Conservation (phyloP, 129 eudicot species). For the Oenanthe sinensis region DNA sequence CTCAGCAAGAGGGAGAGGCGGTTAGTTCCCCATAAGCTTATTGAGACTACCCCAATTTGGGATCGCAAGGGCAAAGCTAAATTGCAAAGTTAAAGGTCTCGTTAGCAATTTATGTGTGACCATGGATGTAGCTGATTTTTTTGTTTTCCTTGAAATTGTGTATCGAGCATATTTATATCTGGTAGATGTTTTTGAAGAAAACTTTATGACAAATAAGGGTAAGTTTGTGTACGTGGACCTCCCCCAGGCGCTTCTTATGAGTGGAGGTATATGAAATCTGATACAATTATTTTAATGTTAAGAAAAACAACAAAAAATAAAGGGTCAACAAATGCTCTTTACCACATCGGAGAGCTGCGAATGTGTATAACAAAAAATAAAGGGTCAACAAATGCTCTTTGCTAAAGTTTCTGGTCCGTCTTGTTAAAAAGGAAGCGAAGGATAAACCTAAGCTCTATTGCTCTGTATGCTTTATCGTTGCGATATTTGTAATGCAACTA, state of each 20-base stretch:
- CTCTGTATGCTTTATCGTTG: no score
- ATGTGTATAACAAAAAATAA: no score
- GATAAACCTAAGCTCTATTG: no score
- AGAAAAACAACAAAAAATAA: not conserved
- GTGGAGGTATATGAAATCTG: not conserved
- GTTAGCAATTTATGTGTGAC: slow-evolving; percentile 8
- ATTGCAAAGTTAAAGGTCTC: slow-evolving; percentile 20
- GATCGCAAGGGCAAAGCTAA: slow-evolving; percentile 60
- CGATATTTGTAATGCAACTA: no score
- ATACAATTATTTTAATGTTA: not conserved
- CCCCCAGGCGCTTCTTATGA: not conserved
- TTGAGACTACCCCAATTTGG: slow-evolving; percentile 78
- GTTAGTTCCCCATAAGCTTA: slow-evolving; percentile 80
- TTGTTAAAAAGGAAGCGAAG: no score
- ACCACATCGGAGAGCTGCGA: not conserved
- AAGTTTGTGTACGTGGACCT: not conserved
- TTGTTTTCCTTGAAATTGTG: not conserved
- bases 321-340: not conserved
- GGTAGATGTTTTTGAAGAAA: not conserved
- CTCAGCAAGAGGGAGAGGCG: slow-evolving; percentile 64
- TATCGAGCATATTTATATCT: not conserved
- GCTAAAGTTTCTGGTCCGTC: no score
- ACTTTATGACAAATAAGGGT: not conserved
- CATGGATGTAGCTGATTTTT: not conserved
- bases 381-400: no score